Conservation (phyloP, 2,329 filamentous ascomycete genomes). For the Calonectria leucothoes region DNA sequence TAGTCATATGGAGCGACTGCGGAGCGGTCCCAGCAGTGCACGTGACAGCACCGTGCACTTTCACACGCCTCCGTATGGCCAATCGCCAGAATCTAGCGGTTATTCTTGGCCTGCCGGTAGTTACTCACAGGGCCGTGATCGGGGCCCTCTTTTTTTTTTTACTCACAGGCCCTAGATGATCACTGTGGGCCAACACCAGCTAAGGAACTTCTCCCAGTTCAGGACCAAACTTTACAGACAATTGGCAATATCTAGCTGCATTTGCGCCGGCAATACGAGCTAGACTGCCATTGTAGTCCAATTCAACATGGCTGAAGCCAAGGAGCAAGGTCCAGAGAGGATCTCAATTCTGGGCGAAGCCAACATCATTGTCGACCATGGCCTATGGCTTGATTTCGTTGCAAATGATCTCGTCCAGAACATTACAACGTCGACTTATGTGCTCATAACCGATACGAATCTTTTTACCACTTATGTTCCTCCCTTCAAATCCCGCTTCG, state of each 20-base stretch:
- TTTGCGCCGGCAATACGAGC: slow-evolving; percentile 13
- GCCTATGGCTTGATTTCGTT: slow-evolving; percentile 87
- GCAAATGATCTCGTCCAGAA: slow-evolving; percentile 82
- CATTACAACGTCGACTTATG: slow-evolving; percentile 88
- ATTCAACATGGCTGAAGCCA: slow-evolving; percentile 41
- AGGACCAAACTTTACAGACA: background rate
- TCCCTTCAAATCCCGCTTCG: slow-evolving; percentile 68
- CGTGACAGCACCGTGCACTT: background rate
- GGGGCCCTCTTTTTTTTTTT: slow-evolving; percentile 21
- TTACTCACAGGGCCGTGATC: slow-evolving; percentile 19
- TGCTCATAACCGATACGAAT: slow-evolving; percentile 97
- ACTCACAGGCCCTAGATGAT: slow-evolving; percentile 6
- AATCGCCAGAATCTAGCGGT: background rate
- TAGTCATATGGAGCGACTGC: background rate
- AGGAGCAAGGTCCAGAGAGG: slow-evolving; percentile 58
- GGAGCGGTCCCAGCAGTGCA: background rate
- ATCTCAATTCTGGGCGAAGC: slow-evolving; percentile 90
- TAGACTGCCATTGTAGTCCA: slow-evolving; percentile 4
- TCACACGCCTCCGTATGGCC: background rate
- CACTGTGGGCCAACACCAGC: slow-evolving; percentile 8
- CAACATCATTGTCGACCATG: slow-evolving; percentile 91
- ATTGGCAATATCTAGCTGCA: slow-evolving; percentile 1
- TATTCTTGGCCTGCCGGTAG: background rate
- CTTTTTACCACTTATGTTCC: slow-evolving; percentile 84
- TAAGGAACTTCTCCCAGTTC: background rate